These are phyloP conservation scores for Saccharomyces hybrid DNA, from an alignment of 1,139 yeast genomes.

Conservation along the genomic window DNA sequence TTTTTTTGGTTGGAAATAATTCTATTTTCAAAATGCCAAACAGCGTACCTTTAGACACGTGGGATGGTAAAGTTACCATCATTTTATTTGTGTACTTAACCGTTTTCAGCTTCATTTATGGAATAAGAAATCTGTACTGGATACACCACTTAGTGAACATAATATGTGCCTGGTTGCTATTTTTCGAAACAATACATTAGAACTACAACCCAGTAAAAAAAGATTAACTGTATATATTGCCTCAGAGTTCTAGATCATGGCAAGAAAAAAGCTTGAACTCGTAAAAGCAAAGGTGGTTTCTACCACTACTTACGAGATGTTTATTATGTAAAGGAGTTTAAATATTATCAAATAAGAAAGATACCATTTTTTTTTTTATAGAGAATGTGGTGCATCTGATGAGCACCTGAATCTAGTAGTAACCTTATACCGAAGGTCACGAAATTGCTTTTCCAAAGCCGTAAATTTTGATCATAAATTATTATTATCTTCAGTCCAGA, in stretches of 20 bases:
- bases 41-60: constrained; percentile 17
- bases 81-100: constrained; percentile 40
- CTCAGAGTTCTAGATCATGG: background rate
- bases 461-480: background rate
- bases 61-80: constrained; percentile 30
- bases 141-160: constrained; percentile 59
- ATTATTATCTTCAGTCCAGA: constrained; percentile 25
- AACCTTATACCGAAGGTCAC: background rate
- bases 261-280: background rate
- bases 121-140: constrained; percentile 64
- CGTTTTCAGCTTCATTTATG: constrained; percentile 52
- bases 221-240: background rate
- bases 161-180: constrained; percentile 41
- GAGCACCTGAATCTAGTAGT: background rate
- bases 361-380: background rate
- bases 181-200: background rate
- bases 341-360: background rate
- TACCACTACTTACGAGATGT: background rate
- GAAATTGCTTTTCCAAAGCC: background rate
- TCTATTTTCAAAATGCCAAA: constrained; percentile 23
- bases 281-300: background rate
- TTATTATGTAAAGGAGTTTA: background rate
- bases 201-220: no score
- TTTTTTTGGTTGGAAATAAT: constrained; percentile 45
- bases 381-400: background rate